Percentiles rank a stretch among this genome's conserved stretches.
Evolutionary conservation across 2,329 filamentous ascomycete species (phyloP).

Genomic region (Sphaerulina musiva): DNA sequence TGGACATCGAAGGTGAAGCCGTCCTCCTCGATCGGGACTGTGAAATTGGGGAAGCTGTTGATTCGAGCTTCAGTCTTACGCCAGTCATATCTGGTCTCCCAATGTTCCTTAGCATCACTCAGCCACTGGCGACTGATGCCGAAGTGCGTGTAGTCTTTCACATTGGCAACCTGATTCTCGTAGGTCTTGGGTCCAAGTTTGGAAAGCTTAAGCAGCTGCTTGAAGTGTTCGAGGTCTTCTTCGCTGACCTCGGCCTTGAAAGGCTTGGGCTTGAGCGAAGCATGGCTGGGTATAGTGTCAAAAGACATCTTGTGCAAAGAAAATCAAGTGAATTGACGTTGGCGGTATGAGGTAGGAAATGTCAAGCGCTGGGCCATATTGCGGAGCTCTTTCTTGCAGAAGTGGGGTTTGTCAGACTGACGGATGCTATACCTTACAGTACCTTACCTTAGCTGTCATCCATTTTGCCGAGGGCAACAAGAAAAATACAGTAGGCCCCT

Average conservation of each 20-base stretch:
- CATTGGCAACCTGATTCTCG: slow-evolving; percentile 42
- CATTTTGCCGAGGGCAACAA: not conserved
- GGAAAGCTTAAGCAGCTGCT: slow-evolving; percentile 42
- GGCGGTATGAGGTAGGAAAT: not conserved
- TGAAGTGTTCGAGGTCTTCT: slow-evolving; percentile 41
- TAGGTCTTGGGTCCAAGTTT: slow-evolving; percentile 45
- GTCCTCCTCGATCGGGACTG: slow-evolving; percentile 37
- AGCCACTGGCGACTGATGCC: slow-evolving; percentile 47
- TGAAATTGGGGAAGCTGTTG: slow-evolving; percentile 49
- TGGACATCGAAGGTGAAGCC: slow-evolving; percentile 41
- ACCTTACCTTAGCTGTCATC: not conserved
- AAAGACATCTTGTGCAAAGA: slow-evolving; percentile 23
- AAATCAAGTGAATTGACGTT: not conserved
- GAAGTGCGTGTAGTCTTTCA: slow-evolving; percentile 31
- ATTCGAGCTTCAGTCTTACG: slow-evolving; percentile 38
- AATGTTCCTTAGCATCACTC: slow-evolving; percentile 33
- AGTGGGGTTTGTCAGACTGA: not conserved
- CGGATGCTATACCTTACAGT: not conserved
- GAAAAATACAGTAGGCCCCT: not conserved
- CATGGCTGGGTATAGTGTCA: slow-evolving; percentile 31
- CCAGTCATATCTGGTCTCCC: slow-evolving; percentile 46
- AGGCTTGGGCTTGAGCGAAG: slow-evolving; percentile 34
- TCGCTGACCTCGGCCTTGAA: slow-evolving; percentile 41
- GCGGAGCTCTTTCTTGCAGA: not conserved
- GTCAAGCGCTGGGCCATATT: not conserved